Conservation (phyloP, 2,329 filamentous ascomycete genomes). For the Cercospora zeina region DNA sequence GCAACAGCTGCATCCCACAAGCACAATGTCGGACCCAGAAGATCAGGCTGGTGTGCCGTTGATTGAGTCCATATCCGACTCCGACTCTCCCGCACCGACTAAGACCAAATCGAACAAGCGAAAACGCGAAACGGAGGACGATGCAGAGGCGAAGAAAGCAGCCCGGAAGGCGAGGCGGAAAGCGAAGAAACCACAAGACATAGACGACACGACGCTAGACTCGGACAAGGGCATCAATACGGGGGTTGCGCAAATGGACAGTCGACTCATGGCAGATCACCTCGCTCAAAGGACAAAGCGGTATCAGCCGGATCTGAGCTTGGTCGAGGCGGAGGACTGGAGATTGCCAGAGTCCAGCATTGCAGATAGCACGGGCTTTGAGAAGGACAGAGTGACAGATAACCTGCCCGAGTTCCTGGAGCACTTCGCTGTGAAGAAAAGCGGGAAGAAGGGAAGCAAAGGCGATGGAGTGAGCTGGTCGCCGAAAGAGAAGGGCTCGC, state of each 20-base stretch:
- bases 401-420: slow-evolving; percentile 80
- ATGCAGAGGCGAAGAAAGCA: slow-evolving; percentile 42
- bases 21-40: slow-evolving; percentile 49
- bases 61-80: slow-evolving; percentile 46
- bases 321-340: slow-evolving; percentile 80
- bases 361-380: slow-evolving; percentile 75
- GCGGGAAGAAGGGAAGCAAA: slow-evolving; percentile 42
- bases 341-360: slow-evolving; percentile 74
- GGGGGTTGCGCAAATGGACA: slow-evolving; percentile 79
- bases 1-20: background rate
- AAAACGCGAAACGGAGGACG: slow-evolving; percentile 42
- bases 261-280: slow-evolving; percentile 78
- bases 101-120: slow-evolving; percentile 40
- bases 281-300: slow-evolving; percentile 74
- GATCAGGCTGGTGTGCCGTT: slow-evolving; percentile 48
- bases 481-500: slow-evolving; percentile 61
- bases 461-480: slow-evolving; percentile 59
- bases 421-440: slow-evolving; percentile 50
- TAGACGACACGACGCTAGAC: slow-evolving; percentile 60
- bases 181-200: slow-evolving; percentile 62
- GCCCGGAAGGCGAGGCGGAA: slow-evolving; percentile 60
- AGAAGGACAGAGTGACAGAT: slow-evolving; percentile 64
- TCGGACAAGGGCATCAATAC: slow-evolving; percentile 65
- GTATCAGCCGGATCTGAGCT: slow-evolving; percentile 77
- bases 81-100: slow-evolving; percentile 33